Base-by-base conservation (phyloP, 306 rosid genomes). In the Begonia loranthoides region DNA sequence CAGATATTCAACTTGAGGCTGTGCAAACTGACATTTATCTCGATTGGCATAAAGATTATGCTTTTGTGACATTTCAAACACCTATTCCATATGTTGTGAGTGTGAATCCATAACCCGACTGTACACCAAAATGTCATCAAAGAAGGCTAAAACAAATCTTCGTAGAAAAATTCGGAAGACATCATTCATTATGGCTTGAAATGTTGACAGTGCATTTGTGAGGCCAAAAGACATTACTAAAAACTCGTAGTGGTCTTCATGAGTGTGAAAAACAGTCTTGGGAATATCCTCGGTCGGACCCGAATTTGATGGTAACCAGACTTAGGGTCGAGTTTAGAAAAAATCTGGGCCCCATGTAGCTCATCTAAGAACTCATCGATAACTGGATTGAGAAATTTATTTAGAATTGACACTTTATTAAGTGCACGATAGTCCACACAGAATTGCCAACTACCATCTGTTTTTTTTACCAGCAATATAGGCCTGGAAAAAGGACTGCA, bases 401-500 rank as follows among this genome's bases (percentile, higher is more conserved):
- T 34, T 0, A 24, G 15, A 0, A 41, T 11, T 0, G 14, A 40
- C 8, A 5, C 49, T 2, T 44, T 0, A 55, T 55, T 41, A 2
- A 55, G 15, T 2, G 59, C 59, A 3, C 16, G 15, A n/a, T 55
- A 55, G 10, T 55, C 13, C 13, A 55, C 33, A 55, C 9, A 55
- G 39, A 55, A 55, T 0, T 0, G 19, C 48, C 13, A 52, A 12
- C 15, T 22, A 9, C 16, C 56, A 13, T 19, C 22, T 0, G n/a
- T n/a, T n/a, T n/a, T n/a, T n/a, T n/a, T n/a, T n/a, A n/a, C n/a
- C n/a, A n/a, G n/a, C n/a, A n/a, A n/a, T n/a, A n/a, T 19, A 4
- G 9, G 51, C 6, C 5, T 34, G 1, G 63, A 64, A 17, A 49
- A 56, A 0, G 47, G 57, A 2, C 51, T 63, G 0, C 22, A 1